phyloP scores from a whole-genome alignment of 352 stramenopile genomes.

The Globisporangium polare region DNA sequence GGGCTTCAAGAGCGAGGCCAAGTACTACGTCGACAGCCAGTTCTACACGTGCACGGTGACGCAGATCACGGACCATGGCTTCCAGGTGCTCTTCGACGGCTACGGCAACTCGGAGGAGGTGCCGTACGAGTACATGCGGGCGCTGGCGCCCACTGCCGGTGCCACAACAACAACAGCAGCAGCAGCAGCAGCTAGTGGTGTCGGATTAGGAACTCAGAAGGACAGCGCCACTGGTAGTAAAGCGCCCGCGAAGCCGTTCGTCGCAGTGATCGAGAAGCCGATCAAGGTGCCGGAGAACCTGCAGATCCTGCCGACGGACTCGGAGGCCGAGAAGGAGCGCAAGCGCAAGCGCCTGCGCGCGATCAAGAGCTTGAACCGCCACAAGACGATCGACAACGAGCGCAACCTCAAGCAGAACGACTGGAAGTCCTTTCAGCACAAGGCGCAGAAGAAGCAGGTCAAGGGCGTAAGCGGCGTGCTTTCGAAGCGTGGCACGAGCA shows the following conservation, averaged over 20 bases:
- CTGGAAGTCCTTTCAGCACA: constrained; percentile 85
- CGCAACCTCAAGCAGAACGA: constrained; percentile 81
- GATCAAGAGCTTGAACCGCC: constrained; percentile 86
- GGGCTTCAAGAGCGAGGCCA: constrained; percentile 64
- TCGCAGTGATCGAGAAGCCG: constrained; percentile 57
- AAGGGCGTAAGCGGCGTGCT: constrained; percentile 67
- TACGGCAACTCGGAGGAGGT: constrained; percentile 91
- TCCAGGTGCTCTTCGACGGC: constrained; percentile 83
- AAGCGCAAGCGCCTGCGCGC: constrained; percentile 79
- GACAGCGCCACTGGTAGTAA: constrained; percentile 1
- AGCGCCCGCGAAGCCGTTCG: constrained; percentile 21
- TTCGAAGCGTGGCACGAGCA: constrained; percentile 79
- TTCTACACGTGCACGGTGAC: constrained; percentile 75
- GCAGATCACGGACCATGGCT: constrained; percentile 61
- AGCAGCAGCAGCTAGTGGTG: too few species aligned
- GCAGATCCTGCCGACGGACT: constrained; percentile 76
- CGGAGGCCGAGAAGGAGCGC: constrained; percentile 80
- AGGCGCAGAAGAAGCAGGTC: constrained; percentile 70
- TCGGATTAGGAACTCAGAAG: too few species aligned
- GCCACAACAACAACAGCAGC: neutral
- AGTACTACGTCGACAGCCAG: constrained; percentile 77
- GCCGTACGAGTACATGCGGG: constrained; percentile 83
- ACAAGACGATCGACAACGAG: constrained; percentile 83
- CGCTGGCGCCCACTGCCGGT: constrained; percentile 4
- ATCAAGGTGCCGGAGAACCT: constrained; percentile 87